These are phyloP conservation scores for Neurospora tetraspora DNA, from an alignment of 495 filamentous ascomycete species.

Conservation along the genomic window DNA sequence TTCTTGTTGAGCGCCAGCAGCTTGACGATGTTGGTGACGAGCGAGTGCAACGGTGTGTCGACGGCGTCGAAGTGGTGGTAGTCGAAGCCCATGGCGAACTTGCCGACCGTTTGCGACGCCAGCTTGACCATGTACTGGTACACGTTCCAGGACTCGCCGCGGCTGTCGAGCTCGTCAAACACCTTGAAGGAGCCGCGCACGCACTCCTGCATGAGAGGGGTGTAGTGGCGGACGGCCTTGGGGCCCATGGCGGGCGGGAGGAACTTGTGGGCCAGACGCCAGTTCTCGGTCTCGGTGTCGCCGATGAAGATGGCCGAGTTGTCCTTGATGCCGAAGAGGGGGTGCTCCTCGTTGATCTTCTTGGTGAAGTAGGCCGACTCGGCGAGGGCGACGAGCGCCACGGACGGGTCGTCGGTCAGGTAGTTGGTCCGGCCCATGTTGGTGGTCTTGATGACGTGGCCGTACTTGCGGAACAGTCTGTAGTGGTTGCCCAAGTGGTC, in stretches of 20 bases:
- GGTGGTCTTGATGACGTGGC: conserved; percentile 42
- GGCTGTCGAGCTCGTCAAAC: conserved; percentile 42
- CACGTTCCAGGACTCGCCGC: conserved; percentile 43
- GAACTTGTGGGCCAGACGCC: conserved; percentile 44
- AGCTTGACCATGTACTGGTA: conserved; percentile 54
- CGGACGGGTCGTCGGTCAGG: conserved; percentile 39
- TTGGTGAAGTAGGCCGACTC: conserved; percentile 46
- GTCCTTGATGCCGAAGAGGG: conserved; percentile 37
- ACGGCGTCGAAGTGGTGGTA: conserved; percentile 39
- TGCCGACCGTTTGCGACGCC: conserved; percentile 41
- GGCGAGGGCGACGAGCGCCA: conserved; percentile 29
- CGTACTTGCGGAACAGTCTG: conserved; percentile 44
- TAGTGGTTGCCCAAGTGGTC: conserved; percentile 51
- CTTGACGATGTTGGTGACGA: conserved; percentile 33
- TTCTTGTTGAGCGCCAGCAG: conserved; percentile 43
- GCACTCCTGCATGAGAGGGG: conserved; percentile 42
- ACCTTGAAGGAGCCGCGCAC: conserved; percentile 36
- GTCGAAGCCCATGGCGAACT: conserved; percentile 41
- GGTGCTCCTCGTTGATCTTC: conserved; percentile 39
- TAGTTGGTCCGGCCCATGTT: conserved; percentile 42
- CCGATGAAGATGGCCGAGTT: conserved; percentile 42
- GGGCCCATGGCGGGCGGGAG: conserved; percentile 43
- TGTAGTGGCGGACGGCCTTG: conserved; percentile 47
- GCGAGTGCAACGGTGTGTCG: conserved; percentile 32
- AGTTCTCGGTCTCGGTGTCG: conserved; percentile 41